Base-by-base conservation (phyloP, 1,284 basidiomycete genomes). In the Rhodotorula sp. region DNA sequence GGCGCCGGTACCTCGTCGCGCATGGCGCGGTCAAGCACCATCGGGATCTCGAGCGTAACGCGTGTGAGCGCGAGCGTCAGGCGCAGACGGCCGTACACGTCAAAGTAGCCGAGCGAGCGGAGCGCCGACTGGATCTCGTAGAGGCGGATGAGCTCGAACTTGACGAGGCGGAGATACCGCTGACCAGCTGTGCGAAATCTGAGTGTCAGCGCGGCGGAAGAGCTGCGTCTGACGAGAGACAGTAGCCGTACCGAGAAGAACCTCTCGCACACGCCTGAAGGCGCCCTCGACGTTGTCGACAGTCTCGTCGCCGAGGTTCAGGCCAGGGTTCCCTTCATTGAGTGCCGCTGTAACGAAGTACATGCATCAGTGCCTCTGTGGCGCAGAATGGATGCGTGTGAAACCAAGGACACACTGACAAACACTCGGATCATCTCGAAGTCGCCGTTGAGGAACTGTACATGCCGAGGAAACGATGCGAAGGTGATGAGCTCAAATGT, bases 71-170 rank as follows among this genome's bases (percentile, higher is more conserved):
- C 88, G 48, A 92, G 86, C 21, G 90, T 90, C 42, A 93, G 83
- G 9, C 90, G 86, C 2, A 89, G 88, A 19, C 91, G 88, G n/a
- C 89, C 88, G 59, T 88, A 84, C 71, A 93, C 82, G 80, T 92
- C 89, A 75, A 92, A 87, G 79, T 91, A 92, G 14, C 89, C 87
- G 50, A 93, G 85, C 68, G 87, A 85, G 25, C 88, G 87, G 72
- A 93, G 88, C 8, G 87, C 86, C 74, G 89, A 87, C 77, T 92
- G 91, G 19, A 92, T 86, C 79, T 92, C 91, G 74, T 92, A 86
- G 13, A 92, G 85, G 44, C 88, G 87, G 19, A 86, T 84, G 70
- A 92, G 85, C 77, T 92, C 88, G 52, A 87, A 82, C 79, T 90
- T 88, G 13, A 93, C 85, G 5, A 90, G 86, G 67, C 88, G 85